phyloP scores from a whole-genome alignment of 2,329 filamentous ascomycete species.

The Trichophyton verrucosum region DNA sequence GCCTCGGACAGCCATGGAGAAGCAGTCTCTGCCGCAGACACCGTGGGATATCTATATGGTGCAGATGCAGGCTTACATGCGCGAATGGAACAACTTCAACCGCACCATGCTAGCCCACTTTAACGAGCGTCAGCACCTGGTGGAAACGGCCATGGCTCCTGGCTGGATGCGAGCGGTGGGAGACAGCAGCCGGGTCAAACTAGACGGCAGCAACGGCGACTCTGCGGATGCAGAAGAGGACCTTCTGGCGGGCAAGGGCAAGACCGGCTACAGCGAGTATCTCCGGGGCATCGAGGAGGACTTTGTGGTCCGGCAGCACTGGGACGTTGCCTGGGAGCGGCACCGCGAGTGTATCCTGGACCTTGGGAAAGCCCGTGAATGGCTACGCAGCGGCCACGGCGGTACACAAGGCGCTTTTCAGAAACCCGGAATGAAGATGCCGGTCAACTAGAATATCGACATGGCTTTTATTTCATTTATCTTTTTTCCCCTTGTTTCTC shows the following conservation, averaged over 20 bases:
- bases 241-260: constrained; percentile 21
- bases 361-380: constrained; percentile 17
- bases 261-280: constrained; percentile 35
- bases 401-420: background rate
- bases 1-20: background rate
- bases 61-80: constrained; percentile 44
- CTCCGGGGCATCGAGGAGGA: constrained; percentile 36
- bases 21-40: constrained; percentile 28
- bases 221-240: constrained; percentile 20
- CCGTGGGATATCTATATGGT: constrained; percentile 42
- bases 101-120: constrained; percentile 45
- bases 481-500: background rate
- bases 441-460: background rate
- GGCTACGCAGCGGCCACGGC: constrained; percentile 10
- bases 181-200: constrained; percentile 28
- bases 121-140: constrained; percentile 38
- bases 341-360: constrained; percentile 33
- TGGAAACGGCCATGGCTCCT: constrained; percentile 32
- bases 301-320: constrained; percentile 33
- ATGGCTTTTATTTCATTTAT: background rate
- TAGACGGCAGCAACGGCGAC: constrained; percentile 15
- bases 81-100: constrained; percentile 45
- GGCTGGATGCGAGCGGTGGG: constrained; percentile 44
- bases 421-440: background rate
- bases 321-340: constrained; percentile 36